Evolutionary conservation across 306 rosid species (phyloP).

Genomic region (Gastrolobium bilobum): DNA sequence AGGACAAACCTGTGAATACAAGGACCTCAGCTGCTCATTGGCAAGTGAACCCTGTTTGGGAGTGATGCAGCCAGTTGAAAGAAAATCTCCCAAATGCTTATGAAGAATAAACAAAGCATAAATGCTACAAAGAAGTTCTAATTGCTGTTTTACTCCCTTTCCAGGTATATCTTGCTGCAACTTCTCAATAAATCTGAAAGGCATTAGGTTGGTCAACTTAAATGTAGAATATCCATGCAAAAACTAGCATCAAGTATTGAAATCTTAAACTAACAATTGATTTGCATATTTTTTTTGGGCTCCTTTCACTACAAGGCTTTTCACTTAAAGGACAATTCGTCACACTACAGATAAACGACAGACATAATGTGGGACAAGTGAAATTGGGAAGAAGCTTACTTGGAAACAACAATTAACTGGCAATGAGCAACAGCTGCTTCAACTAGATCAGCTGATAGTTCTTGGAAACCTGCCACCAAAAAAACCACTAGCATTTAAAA

Average conservation of each 20-base stretch:
- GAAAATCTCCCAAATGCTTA: conserved; percentile 91
- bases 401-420: conserved; percentile 90
- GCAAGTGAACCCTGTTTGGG: conserved; percentile 88
- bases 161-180: conserved; percentile 88
- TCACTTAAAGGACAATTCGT: neutral
- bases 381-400: conserved; percentile 65
- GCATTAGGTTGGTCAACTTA: conserved; percentile 27
- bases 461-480: conserved; percentile 72
- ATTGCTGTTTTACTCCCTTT: conserved; percentile 87
- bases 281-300: conserved; percentile 15
- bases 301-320: conserved; percentile 10
- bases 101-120: conserved; percentile 82
- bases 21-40: conserved; percentile 79
- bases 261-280: conserved; percentile 17
- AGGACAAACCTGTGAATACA: conserved; percentile 85
- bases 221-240: conserved; percentile 29
- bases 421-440: conserved; percentile 95
- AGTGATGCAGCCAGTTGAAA: conserved; percentile 80
- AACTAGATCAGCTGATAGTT: conserved; percentile 71
- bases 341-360: conserved; percentile 26
- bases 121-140: conserved; percentile 74
- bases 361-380: conserved; percentile 4
- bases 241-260: conserved; percentile 13
- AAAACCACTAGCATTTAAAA: conserved; percentile 28
- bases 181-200: conserved; percentile 88